These are phyloP conservation scores for Saccharata proteae DNA, from an alignment of 2,329 filamentous ascomycete genomes.

Conservation along the genomic window DNA sequence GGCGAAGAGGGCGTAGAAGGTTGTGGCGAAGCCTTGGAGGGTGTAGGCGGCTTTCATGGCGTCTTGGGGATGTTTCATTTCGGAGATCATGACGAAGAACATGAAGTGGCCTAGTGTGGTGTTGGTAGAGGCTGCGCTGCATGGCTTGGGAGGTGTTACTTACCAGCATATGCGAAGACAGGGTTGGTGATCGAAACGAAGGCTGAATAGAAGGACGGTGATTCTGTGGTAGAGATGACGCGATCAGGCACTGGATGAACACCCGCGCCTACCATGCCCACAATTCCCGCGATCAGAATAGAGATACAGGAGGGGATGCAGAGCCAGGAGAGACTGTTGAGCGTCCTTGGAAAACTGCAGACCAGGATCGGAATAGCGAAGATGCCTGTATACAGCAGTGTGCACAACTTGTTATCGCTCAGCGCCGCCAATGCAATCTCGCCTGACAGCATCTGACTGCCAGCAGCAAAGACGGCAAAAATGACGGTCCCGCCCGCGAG, in stretches of 20 bases:
- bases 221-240: slow-evolving; percentile 25
- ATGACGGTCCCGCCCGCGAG: slow-evolving; percentile 34
- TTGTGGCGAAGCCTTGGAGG: slow-evolving; percentile 38
- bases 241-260: slow-evolving; percentile 27
- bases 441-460: slow-evolving; percentile 39
- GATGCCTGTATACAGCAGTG: slow-evolving; percentile 30
- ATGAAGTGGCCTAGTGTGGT: slow-evolving; percentile 44
- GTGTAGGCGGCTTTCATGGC: slow-evolving; percentile 41
- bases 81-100: slow-evolving; percentile 43
- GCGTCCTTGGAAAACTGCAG: slow-evolving; percentile 37
- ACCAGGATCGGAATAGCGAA: slow-evolving; percentile 37
- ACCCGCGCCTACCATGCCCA: slow-evolving; percentile 40
- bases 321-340: slow-evolving; percentile 38
- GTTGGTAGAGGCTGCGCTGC: no score
- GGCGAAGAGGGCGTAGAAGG: slow-evolving; percentile 40
- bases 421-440: slow-evolving; percentile 38
- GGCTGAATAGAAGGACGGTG: slow-evolving; percentile 31
- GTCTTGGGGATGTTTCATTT: slow-evolving; percentile 40
- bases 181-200: slow-evolving; percentile 40
- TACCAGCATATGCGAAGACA: slow-evolving; percentile 41
- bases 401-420: slow-evolving; percentile 36
- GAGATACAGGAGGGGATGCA: slow-evolving; percentile 33
- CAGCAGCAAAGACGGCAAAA: slow-evolving; percentile 41
- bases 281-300: slow-evolving; percentile 38
- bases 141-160: no score